Evolutionary conservation across 345 rosid genomes (phyloP).

Genomic region (Eucalyptus fibrosa): DNA sequence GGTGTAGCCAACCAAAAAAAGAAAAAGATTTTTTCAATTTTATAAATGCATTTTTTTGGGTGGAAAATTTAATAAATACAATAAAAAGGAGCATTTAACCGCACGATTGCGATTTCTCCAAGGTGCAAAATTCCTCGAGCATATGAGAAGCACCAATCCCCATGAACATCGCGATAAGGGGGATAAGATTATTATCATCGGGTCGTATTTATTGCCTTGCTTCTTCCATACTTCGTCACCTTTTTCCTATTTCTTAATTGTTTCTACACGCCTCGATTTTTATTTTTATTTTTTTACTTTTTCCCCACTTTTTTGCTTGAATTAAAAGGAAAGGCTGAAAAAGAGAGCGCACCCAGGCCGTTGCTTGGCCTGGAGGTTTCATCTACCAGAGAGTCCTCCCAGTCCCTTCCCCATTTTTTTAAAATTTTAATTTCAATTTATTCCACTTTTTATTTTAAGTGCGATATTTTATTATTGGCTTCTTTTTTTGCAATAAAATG

Average conservation of each 20-base stretch:
- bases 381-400: not conserved
- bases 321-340: constrained; percentile 32
- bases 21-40: not conserved
- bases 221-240: not conserved
- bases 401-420: not conserved
- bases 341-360: constrained; percentile 4
- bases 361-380: constrained; percentile 46
- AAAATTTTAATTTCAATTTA: not conserved
- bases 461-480: not conserved
- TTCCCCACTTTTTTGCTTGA: constrained; percentile 8
- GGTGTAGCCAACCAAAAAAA: not conserved
- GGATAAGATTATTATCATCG: not conserved
- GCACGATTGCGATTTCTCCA: not conserved
- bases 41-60: not conserved
- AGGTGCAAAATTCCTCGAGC: not conserved
- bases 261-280: not conserved
- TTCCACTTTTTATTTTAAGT: not conserved
- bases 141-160: not conserved
- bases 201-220: not conserved
- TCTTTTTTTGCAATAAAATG: not conserved
- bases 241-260: not conserved
- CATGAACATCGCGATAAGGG: not conserved
- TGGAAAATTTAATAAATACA: not conserved
- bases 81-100: not conserved
- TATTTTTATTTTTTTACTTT: not conserved